These are phyloP conservation scores for Botrytis medusae DNA, from an alignment of 2,329 filamentous ascomycete species.

Conservation along the genomic window DNA sequence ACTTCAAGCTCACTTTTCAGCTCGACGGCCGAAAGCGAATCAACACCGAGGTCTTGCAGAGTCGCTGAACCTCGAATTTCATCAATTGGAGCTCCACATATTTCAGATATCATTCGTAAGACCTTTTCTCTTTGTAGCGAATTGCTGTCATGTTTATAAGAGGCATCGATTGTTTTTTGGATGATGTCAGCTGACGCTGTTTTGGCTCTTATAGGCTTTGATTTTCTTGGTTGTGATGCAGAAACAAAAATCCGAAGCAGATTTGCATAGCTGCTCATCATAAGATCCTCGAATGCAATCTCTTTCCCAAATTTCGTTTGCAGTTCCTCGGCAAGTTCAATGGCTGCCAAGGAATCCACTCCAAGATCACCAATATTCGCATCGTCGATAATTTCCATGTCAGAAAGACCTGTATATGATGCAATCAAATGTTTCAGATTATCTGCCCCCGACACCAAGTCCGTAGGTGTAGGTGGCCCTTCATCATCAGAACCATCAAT, in stretches of 20 bases:
- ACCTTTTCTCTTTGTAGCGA: background rate
- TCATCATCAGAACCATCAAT: conserved; percentile 5
- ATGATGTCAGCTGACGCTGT: background rate
- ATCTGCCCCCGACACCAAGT: background rate
- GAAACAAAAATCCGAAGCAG: background rate
- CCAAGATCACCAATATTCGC: conserved; percentile 40
- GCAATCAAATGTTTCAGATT: background rate
- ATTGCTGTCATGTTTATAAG: background rate
- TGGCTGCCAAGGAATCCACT: conserved; percentile 43
- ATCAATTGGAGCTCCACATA: background rate
- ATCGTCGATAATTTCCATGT: conserved; percentile 27
- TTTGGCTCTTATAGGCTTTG: background rate
- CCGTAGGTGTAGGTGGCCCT: background rate
- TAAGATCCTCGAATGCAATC: background rate
- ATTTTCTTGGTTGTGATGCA: background rate
- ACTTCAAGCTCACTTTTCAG: conserved; percentile 3
- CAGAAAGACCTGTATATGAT: conserved; percentile 16
- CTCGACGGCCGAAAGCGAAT: conserved; percentile 7
- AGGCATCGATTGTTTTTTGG: background rate
- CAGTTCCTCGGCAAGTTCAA: conserved; percentile 41
- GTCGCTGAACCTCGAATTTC: background rate
- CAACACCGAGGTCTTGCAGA: conserved; percentile 9
- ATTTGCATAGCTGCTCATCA: conserved; percentile 3
- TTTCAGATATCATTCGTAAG: background rate
- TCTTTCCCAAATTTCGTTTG: conserved; percentile 33